A percentile compares a stretch with the other conserved stretches of the same genome.
These are phyloP conservation scores for Oenanthe sinensis DNA, from an alignment of 129 eudicot genomes.

Conservation along the genomic window DNA sequence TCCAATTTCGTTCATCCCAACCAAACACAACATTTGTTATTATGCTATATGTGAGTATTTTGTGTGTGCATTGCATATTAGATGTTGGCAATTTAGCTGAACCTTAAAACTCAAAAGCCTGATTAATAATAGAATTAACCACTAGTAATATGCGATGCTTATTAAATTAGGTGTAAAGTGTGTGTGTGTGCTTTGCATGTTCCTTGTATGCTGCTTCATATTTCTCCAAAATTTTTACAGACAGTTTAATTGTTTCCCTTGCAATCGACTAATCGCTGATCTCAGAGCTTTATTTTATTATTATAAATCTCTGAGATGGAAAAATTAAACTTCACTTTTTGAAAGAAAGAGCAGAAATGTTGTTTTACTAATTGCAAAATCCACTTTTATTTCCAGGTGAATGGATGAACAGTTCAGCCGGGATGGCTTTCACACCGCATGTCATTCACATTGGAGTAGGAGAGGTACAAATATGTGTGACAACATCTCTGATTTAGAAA, in stretches of 20 bases:
- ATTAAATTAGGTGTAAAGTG: too few species aligned
- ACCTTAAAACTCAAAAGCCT: background rate
- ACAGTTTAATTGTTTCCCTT: background rate
- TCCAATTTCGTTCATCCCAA: too few species aligned
- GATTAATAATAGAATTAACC: background rate
- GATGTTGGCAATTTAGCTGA: background rate
- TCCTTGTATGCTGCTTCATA: background rate
- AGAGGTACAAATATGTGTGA: constrained; percentile 42
- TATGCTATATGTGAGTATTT: background rate
- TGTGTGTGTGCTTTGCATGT: background rate
- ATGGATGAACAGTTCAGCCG: constrained; percentile 88
- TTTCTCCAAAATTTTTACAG: background rate
- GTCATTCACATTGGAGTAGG: constrained; percentile 54
- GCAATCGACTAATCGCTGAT: background rate
- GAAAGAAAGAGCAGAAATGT: background rate
- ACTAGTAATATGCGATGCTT: background rate
- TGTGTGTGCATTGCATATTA: background rate
- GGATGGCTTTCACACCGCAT: constrained; percentile 84
- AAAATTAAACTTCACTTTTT: background rate
- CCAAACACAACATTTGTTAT: background rate
- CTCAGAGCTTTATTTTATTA: background rate
- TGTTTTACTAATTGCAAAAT: background rate
- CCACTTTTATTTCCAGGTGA: constrained; percentile 47
- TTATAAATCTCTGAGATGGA: background rate
- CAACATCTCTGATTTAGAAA: background rate